Evolutionary conservation across 1,284 basidiomycete species (phyloP).

Genomic region (Rhodotorula sp.): DNA sequence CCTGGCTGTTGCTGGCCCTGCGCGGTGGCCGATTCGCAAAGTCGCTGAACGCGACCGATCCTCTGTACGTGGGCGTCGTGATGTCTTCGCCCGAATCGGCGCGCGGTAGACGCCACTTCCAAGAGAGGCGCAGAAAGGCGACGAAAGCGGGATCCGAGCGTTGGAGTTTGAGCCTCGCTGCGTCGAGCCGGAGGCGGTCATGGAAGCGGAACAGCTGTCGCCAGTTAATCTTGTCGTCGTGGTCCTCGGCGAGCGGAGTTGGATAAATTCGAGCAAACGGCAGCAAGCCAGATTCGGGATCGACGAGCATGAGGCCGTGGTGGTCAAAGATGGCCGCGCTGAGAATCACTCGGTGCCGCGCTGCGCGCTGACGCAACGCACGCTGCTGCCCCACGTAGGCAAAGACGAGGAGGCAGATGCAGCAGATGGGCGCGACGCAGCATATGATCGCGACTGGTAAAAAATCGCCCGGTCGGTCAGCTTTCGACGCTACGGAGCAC

Average conservation of each 20-base stretch:
- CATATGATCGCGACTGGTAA: slow-evolving; percentile 49
- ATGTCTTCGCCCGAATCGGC: not conserved
- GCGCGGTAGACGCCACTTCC: slow-evolving; percentile 48
- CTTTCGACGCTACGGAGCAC: not conserved
- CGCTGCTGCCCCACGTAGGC: slow-evolving; percentile 49
- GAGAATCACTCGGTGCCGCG: slow-evolving; percentile 53
- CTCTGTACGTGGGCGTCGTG: not conserved
- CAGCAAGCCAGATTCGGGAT: slow-evolving; percentile 51
- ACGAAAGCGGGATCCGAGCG: slow-evolving; percentile 53
- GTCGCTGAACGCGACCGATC: not conserved
- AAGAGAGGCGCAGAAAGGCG: slow-evolving; percentile 51
- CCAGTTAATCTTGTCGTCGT: not conserved
- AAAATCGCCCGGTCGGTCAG: not conserved
- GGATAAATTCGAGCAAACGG: slow-evolving; percentile 45
- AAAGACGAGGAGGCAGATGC: slow-evolving; percentile 50
- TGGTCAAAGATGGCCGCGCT: slow-evolving; percentile 52
- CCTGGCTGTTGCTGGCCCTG: not conserved
- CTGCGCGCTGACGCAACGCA: slow-evolving; percentile 43
- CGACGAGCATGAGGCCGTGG: slow-evolving; percentile 50
- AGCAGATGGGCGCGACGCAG: slow-evolving; percentile 51
- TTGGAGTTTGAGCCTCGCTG: slow-evolving; percentile 47
- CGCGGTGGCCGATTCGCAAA: not conserved
- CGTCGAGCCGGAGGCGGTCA: slow-evolving; percentile 25
- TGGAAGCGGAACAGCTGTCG: slow-evolving; percentile 10
- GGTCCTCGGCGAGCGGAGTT: not conserved